phyloP scores from a whole-genome alignment of 306 rosid species.

The Lablab purpureus region DNA sequence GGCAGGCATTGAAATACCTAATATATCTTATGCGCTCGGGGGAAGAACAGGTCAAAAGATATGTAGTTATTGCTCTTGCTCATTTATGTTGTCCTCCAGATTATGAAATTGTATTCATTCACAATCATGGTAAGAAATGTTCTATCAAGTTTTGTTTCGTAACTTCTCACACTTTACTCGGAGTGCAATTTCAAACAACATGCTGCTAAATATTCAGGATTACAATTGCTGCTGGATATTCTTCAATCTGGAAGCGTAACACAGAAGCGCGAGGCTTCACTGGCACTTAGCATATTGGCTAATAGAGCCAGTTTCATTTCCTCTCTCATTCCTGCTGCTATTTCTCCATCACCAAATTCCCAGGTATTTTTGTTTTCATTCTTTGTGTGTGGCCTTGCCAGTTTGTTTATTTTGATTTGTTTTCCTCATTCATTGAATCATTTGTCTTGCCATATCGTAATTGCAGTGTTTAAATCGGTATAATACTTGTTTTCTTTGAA shows the following conservation, averaged over 20 bases:
- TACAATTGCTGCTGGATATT: constrained; percentile 78
- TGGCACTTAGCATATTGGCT: constrained; percentile 80
- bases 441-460: neutral
- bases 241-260: constrained; percentile 46
- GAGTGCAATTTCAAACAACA: constrained; percentile 26
- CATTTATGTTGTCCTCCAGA: constrained; percentile 78
- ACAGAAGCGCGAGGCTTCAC: constrained; percentile 64
- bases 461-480: neutral
- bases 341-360: constrained; percentile 83
- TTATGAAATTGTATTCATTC: constrained; percentile 73
- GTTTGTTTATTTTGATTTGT: neutral
- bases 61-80: constrained; percentile 87
- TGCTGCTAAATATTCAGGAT: constrained; percentile 59
- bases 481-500: neutral
- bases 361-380: constrained; percentile 56
- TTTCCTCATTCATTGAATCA: neutral
- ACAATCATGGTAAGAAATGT: constrained; percentile 64
- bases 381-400: neutral
- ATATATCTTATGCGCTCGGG: constrained; percentile 73
- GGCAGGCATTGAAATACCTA: constrained; percentile 74
- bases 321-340: constrained; percentile 72
- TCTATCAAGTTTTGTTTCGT: neutral
- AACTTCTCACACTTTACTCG: neutral
- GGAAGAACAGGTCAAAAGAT: constrained; percentile 69
- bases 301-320: constrained; percentile 55